Conservation (phyloP, 139 green algal genomes). For the Spirogloea muscicola region DNA sequence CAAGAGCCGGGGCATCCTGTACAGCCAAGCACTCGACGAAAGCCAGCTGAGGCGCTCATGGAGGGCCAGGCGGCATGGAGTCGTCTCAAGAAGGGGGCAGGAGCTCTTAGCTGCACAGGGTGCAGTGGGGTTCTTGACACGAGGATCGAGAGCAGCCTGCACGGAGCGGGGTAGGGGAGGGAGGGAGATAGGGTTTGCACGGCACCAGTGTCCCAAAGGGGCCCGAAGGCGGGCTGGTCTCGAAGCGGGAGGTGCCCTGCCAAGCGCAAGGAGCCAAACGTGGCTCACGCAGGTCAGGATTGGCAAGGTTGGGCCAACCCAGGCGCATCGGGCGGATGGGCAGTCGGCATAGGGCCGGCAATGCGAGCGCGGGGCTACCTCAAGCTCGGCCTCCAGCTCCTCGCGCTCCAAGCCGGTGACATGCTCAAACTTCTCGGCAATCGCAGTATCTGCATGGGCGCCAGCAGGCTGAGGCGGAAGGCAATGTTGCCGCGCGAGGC, state of each 20-base stretch:
- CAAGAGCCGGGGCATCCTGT: slow-evolving; percentile 43
- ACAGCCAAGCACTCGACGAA: not conserved
- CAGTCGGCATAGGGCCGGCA: not conserved
- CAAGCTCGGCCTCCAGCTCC: slow-evolving; percentile 34
- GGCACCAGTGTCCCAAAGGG: slow-evolving; percentile 45
- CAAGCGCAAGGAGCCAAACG: not conserved
- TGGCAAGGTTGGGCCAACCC: not conserved
- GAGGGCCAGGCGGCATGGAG: not conserved
- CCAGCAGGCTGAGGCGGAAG: too few relatives aligned
- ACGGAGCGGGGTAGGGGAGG: not conserved
- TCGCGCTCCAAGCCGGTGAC: slow-evolving; percentile 34
- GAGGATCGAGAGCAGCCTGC: slow-evolving; percentile 4
- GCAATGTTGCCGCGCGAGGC: too few relatives aligned
- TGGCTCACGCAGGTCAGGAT: not conserved
- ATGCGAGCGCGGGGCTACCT: not conserved
- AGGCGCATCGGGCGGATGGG: not conserved
- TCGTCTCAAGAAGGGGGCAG: not conserved
- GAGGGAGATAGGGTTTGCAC: not conserved
- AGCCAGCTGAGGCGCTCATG: not conserved
- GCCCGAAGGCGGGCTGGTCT: slow-evolving; percentile 21
- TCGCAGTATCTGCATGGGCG: not conserved
- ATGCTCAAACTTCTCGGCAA: slow-evolving; percentile 14
- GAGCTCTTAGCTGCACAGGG: not conserved
- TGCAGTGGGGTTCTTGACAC: not conserved
- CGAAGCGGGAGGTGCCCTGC: slow-evolving; percentile 40